Base-by-base conservation (phyloP, 2,329 filamentous ascomycete species). In the Sclerotinia subarctica region DNA sequence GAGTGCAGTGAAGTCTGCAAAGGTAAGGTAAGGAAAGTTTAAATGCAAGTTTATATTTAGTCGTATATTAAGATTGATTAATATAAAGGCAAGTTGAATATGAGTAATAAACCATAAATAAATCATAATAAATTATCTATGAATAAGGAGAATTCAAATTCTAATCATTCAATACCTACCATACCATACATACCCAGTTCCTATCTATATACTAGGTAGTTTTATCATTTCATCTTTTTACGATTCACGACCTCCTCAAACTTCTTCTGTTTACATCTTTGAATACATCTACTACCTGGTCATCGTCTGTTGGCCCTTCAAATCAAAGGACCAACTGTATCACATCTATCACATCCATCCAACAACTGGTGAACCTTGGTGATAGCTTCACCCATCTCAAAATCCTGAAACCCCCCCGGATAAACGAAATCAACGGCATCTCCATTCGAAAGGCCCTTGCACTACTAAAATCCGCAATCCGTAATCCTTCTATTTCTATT, bases 401-500 rank as follows among this genome's bases (percentile, higher is more conserved):
- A 35, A 51, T 38, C 32, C 46, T 62, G 46, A 51, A 49, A 49
- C 29, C 29, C 13, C n/a, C 46, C n/a, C 54, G 44, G 29, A 29
- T 60, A 60, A 60, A 60, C 58, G 58, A 59, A 44, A 35, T 60
- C 58, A 60, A 60, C 58, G 58, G 26, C 19, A 56, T 8, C 52
- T 32, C 35, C 44, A 21, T 47, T 29, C 24, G 24, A 46, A 60
- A 60, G 26, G 57, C 58, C 58, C 58, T 66, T 65, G 59, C 68
- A 68, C 42, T 68, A 35, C 62, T 53, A 46, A 62, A 49, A 54
- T 54, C 53, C 53, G 32, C 32, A 62, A 57, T 57, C 58, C 29
- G 21, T 44, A 63, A 63, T 63, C 46, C 59, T 35, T 42, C 32
- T 32, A 42, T 42, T 51, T 51, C 59, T 32, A 17, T 15, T 51